Percentiles rank a stretch among this genome's conserved stretches.
Evolutionary conservation across 2,329 filamentous ascomycete species (phyloP).

Genomic region (Pseudogymnoascus sp.): DNA sequence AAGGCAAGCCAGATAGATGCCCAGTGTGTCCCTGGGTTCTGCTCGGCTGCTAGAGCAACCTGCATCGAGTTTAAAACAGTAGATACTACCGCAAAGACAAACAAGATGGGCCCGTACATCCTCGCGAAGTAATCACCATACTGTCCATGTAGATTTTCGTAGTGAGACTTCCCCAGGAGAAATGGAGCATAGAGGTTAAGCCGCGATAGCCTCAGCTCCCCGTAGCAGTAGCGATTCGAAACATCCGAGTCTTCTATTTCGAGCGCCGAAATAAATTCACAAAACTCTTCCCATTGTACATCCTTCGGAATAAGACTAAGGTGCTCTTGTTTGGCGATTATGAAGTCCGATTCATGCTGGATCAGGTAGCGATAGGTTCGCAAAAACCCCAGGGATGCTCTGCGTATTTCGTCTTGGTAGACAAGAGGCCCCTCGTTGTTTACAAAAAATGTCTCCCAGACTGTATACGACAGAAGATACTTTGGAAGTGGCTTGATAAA

Average conservation of each 20-base stretch:
- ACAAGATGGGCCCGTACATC: slow-evolving; percentile 23
- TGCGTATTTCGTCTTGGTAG: too few species aligned
- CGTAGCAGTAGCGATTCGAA: neutral
- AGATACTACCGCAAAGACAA: slow-evolving; percentile 21
- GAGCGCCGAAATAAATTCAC: too few species aligned
- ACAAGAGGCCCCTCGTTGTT: too few species aligned
- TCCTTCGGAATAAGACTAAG: too few species aligned
- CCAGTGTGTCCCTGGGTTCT: neutral
- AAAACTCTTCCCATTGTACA: too few species aligned
- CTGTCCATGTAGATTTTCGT: slow-evolving; percentile 22
- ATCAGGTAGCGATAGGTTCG: too few species aligned
- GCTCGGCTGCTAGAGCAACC: slow-evolving; percentile 17
- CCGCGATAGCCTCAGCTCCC: slow-evolving; percentile 13
- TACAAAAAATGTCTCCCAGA: too few species aligned
- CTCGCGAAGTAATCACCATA: slow-evolving; percentile 22
- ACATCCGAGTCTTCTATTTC: neutral
- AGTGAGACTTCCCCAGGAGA: slow-evolving; percentile 20
- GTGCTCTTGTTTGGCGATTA: too few species aligned
- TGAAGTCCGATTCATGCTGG: too few species aligned
- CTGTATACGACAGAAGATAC: too few species aligned
- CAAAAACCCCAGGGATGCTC: too few species aligned
- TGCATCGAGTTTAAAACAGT: slow-evolving; percentile 23
- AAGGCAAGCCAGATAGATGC: neutral
- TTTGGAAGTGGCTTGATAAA: too few species aligned
- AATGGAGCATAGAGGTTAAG: slow-evolving; percentile 24